A percentile compares a stretch with the other conserved stretches of the same genome.
phyloP scores from a whole-genome alignment of 1,139 yeast species.

The Pichia sp. region DNA sequence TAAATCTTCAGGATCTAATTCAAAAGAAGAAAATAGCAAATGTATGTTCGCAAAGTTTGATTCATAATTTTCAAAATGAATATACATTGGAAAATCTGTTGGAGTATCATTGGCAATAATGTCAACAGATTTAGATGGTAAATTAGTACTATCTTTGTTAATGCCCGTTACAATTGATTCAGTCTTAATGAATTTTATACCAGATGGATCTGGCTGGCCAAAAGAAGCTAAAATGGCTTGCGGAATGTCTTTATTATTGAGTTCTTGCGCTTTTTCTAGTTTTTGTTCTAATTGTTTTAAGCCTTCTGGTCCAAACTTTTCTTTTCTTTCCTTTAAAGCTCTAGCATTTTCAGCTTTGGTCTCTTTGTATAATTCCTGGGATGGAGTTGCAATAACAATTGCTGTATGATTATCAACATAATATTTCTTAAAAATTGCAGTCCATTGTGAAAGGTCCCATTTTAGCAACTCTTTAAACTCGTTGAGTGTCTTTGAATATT shows the following conservation, averaged over 20 bases:
- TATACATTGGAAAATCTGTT: conserved; percentile 52
- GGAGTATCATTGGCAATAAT: conserved; percentile 40
- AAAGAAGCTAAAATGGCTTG: conserved; percentile 52
- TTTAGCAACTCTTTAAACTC: conserved; percentile 53
- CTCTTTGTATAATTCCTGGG: conserved; percentile 50
- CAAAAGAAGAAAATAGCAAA: conserved; percentile 56
- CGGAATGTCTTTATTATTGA: conserved; percentile 75
- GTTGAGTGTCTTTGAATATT: conserved; percentile 47
- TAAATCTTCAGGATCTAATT: conserved; percentile 50
- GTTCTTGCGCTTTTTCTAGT: conserved; percentile 55
- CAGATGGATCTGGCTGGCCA: conserved; percentile 67
- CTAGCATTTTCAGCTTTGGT: conserved; percentile 48
- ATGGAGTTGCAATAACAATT: conserved; percentile 71
- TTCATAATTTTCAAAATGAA: conserved; percentile 74
- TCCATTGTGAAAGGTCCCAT: conserved; percentile 74
- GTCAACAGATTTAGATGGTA: conserved; percentile 25
- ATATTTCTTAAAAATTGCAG: conserved; percentile 43
- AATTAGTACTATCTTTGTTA: conserved; percentile 25
- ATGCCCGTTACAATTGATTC: conserved; percentile 50
- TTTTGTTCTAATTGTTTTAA: conserved; percentile 44
- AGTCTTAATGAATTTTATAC: conserved; percentile 68
- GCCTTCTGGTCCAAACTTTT: conserved; percentile 55
- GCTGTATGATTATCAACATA: conserved; percentile 66
- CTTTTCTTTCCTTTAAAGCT: conserved; percentile 43
- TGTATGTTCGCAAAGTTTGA: conserved; percentile 78